These are phyloP conservation scores for Dichotomocladium elegans DNA, from an alignment of 371 early-diverging fungal genomes.

Conservation along the genomic window DNA sequence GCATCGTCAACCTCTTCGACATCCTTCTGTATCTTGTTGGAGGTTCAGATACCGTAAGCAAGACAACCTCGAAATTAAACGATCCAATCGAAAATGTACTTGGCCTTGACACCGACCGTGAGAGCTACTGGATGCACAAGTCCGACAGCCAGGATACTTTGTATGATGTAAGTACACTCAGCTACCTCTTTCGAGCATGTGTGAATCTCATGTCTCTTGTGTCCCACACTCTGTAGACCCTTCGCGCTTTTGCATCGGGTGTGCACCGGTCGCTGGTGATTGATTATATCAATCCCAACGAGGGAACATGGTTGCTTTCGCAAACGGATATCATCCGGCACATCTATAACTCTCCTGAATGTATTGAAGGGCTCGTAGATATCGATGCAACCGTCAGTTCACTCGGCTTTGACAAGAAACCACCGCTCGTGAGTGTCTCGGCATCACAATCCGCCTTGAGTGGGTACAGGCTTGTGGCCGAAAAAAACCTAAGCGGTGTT, in stretches of 20 bases:
- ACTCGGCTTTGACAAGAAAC: conserved; percentile 22
- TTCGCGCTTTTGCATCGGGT: conserved; percentile 43
- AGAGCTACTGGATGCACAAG: conserved; percentile 53
- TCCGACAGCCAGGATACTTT: conserved; percentile 44
- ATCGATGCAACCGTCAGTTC: conserved; percentile 22
- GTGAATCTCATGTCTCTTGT: too few relatives aligned
- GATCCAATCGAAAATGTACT: conserved; percentile 54
- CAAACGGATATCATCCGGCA: conserved; percentile 55
- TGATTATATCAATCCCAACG: conserved; percentile 21
- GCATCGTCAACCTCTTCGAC: conserved; percentile 55
- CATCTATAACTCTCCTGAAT: conserved; percentile 37
- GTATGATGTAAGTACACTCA: conserved; percentile 29
- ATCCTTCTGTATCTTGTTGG: conserved; percentile 45
- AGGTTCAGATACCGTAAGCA: conserved; percentile 23
- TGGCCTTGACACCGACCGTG: conserved; percentile 52
- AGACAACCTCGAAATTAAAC: conserved; percentile 32
- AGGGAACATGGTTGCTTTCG: conserved; percentile 43
- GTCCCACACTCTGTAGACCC: conserved; percentile 26
- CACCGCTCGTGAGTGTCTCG: conserved; percentile 25
- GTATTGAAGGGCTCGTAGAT: conserved; percentile 31
- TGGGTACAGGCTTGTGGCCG: conserved; percentile 45
- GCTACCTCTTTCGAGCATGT: too few relatives aligned
- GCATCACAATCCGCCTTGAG: conserved; percentile 32
- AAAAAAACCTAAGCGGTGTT: conserved; percentile 40
- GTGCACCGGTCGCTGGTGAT: conserved; percentile 47